Evolutionary conservation across 1,284 basidiomycete genomes (phyloP).

Genomic region (Malassezia furfur): DNA sequence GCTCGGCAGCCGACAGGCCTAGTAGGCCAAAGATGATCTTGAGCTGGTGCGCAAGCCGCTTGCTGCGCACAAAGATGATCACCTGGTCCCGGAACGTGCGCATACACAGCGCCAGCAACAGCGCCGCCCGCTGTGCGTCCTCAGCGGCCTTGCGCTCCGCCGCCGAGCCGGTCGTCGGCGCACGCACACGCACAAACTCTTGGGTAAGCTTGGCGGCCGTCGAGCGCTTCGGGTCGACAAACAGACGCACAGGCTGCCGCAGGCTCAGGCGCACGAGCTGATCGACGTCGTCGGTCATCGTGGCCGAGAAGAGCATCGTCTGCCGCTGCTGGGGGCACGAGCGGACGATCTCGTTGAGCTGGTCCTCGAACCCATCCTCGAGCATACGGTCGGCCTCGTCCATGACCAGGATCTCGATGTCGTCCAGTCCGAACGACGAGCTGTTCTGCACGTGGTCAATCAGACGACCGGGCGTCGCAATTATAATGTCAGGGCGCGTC

Average conservation of each 20-base stretch:
- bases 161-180: slow-evolving; percentile 26
- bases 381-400: slow-evolving; percentile 98
- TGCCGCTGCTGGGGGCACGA: slow-evolving; percentile 79
- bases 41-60: slow-evolving; percentile 93
- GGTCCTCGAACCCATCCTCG: slow-evolving; percentile 92
- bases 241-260: slow-evolving; percentile 65
- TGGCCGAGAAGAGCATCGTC: slow-evolving; percentile 97
- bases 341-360: slow-evolving; percentile 83
- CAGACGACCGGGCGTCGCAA: slow-evolving; percentile 53
- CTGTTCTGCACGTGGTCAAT: slow-evolving; percentile 71
- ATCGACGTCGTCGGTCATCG: slow-evolving; percentile 93
- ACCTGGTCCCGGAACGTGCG: slow-evolving; percentile 73
- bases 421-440: slow-evolving; percentile 81
- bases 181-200: slow-evolving; percentile 59
- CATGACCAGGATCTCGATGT: slow-evolving; percentile 82
- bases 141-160: slow-evolving; percentile 57
- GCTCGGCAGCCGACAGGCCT: slow-evolving; percentile 74
- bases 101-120: slow-evolving; percentile 75
- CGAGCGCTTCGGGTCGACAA: slow-evolving; percentile 51
- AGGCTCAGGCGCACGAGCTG: slow-evolving; percentile 83
- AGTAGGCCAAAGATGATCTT: slow-evolving; percentile 82
- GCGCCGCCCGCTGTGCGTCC: slow-evolving; percentile 57
- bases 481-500: slow-evolving; percentile 50
- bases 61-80: slow-evolving; percentile 89
- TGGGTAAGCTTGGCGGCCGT: slow-evolving; percentile 83